Conservation (phyloP, 768 basidiomycete species). For the Suillus weaverae region DNA sequence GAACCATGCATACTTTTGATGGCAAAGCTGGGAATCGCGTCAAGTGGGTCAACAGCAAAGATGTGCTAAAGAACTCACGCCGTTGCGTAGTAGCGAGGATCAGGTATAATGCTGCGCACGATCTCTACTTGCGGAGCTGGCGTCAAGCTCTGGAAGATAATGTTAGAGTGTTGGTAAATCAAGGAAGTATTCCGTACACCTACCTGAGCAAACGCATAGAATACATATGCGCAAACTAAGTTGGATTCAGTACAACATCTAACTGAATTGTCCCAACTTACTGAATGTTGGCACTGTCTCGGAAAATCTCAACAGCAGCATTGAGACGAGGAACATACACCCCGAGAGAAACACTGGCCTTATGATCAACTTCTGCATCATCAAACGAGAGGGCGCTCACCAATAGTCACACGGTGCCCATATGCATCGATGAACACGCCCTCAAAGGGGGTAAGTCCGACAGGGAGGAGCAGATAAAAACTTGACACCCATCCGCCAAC, state of each 20-base stretch:
- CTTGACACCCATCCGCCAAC: slow-evolving; percentile 46
- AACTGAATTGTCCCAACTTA: slow-evolving; percentile 15
- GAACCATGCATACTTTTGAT: slow-evolving; percentile 37
- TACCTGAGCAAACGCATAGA: slow-evolving; percentile 43
- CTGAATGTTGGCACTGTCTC: slow-evolving; percentile 39
- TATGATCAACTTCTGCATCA: not conserved
- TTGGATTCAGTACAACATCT: not conserved
- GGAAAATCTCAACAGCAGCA: slow-evolving; percentile 42
- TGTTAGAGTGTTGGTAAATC: not conserved
- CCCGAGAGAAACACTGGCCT: slow-evolving; percentile 40
- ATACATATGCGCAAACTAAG: slow-evolving; percentile 41
- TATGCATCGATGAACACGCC: slow-evolving; percentile 42
- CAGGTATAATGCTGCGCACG: slow-evolving; percentile 41
- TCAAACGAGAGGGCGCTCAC: slow-evolving; percentile 23
- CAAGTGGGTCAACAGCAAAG: not conserved
- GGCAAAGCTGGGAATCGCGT: slow-evolving; percentile 30
- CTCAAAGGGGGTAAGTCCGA: slow-evolving; percentile 40
- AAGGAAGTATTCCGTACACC: not conserved
- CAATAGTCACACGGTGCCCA: slow-evolving; percentile 40
- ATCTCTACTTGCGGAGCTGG: slow-evolving; percentile 44
- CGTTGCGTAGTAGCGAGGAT: slow-evolving; percentile 42
- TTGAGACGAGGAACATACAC: slow-evolving; percentile 39
- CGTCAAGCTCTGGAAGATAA: slow-evolving; percentile 32
- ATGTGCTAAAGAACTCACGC: slow-evolving; percentile 25
- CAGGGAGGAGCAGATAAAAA: slow-evolving; percentile 42